Evolutionary conservation across 2,329 filamentous ascomycete genomes (phyloP).

Genomic region (Zarea fungicola): DNA sequence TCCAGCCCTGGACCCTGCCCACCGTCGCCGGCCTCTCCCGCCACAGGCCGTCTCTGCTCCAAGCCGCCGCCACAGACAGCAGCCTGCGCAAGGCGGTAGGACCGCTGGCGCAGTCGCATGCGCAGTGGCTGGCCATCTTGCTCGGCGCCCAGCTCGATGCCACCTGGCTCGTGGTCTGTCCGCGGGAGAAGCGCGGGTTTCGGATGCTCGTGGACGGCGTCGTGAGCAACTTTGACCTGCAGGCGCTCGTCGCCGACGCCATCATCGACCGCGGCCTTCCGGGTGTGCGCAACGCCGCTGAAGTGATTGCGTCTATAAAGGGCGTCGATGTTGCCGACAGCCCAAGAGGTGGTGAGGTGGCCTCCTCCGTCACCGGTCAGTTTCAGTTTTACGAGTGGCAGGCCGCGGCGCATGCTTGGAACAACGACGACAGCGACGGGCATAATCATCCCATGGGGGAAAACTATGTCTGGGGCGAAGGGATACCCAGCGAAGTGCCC

Average conservation of each 20-base stretch:
- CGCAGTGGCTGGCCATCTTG: constrained; percentile 8
- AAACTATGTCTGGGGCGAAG: constrained; percentile 1
- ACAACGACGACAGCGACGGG: neutral
- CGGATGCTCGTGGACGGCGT: constrained; percentile 9
- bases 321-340: neutral
- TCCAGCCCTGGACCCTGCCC: constrained; percentile 9
- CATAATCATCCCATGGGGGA: neutral
- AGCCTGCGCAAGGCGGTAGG: neutral
- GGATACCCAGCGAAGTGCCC: neutral
- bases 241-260: constrained; percentile 7
- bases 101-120: neutral
- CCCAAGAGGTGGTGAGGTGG: neutral
- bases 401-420: constrained; percentile 5
- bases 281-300: neutral
- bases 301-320: neutral
- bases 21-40: constrained; percentile 3
- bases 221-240: constrained; percentile 9
- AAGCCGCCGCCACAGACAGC: neutral
- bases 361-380: neutral
- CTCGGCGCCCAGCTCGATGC: constrained; percentile 6
- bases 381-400: constrained; percentile 11
- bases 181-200: neutral
- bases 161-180: neutral
- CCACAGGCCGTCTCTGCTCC: neutral
- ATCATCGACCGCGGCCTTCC: constrained; percentile 3